Percentiles rank a stretch among this genome's conserved stretches.
These are phyloP conservation scores for Ganoderma lucidum DNA, from an alignment of 1,284 basidiomycete genomes.

Conservation along the genomic window DNA sequence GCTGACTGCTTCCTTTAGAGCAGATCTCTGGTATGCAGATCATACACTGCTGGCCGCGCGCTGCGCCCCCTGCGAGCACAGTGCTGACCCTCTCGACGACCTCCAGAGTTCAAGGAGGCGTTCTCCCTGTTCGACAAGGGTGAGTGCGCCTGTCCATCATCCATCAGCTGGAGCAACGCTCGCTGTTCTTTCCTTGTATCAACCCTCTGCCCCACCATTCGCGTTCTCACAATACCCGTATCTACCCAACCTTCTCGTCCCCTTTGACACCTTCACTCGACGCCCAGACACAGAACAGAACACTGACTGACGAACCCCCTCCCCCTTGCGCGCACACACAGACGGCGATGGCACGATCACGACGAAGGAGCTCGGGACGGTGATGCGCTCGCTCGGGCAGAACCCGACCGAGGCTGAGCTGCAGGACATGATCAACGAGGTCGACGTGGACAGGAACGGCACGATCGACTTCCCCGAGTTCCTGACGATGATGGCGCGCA, in stretches of 20 bases:
- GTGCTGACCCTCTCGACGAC: constrained; percentile 20
- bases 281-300: not conserved
- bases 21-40: constrained; percentile 68
- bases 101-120: constrained; percentile 85
- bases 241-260: not conserved
- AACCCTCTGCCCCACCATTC: constrained; percentile 22
- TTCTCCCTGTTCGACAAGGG: constrained; percentile 96
- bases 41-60: constrained; percentile 28
- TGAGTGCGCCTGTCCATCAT: constrained; percentile 45
- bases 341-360: constrained; percentile 98
- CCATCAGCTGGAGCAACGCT: constrained; percentile 10
- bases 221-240: constrained; percentile 9
- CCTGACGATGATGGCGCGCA: constrained; percentile 95
- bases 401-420: constrained; percentile 97
- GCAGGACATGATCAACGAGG: constrained; percentile 97
- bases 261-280: constrained; percentile 36
- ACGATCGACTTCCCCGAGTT: constrained; percentile 98
- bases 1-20: constrained; percentile 49
- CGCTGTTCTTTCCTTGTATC: constrained; percentile 5
- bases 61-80: not conserved
- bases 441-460: constrained; percentile 82
- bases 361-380: constrained; percentile 93
- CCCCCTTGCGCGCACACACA: constrained; percentile 40
- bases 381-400: constrained; percentile 97
- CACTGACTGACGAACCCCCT: constrained; percentile 8